phyloP scores from a whole-genome alignment of 192 early-diverging fungal species.

The Cetraspora pellucida region DNA sequence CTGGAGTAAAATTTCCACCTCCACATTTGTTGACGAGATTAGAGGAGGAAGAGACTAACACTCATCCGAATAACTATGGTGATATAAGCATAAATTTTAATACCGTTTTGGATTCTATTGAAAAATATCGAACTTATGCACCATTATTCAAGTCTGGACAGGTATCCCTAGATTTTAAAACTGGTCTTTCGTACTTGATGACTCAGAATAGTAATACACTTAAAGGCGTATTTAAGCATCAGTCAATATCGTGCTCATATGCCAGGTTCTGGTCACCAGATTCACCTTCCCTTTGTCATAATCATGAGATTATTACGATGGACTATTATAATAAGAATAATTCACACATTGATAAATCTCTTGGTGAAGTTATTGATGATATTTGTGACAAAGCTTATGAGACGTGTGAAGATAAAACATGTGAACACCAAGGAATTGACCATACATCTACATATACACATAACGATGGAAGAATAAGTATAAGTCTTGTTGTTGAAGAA shows the following conservation, averaged over 20 bases:
- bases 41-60: constrained; percentile 56
- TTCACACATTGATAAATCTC: constrained; percentile 43
- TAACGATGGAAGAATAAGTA: constrained; percentile 51
- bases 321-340: constrained; percentile 56
- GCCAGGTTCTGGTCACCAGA: constrained; percentile 48
- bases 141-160: constrained; percentile 8
- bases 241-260: constrained; percentile 53
- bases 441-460: constrained; percentile 63
- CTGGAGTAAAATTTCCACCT: constrained; percentile 75
- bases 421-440: constrained; percentile 49
- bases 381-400: constrained; percentile 48
- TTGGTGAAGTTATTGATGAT: constrained; percentile 53
- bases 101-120: constrained; percentile 12
- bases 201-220: constrained; percentile 54
- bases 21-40: constrained; percentile 73
- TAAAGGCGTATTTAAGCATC: constrained; percentile 52
- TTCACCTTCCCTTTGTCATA: constrained; percentile 46
- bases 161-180: constrained; percentile 52
- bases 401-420: constrained; percentile 46
- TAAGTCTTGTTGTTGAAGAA: constrained; percentile 51
- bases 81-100: constrained; percentile 32
- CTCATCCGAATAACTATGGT: constrained; percentile 35
- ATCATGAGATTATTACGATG: constrained; percentile 48
- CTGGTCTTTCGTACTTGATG: constrained; percentile 54
- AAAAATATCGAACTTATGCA: constrained; percentile 15